Conservation (phyloP, 352 stramenopile species). For the Peronosclerospora sorghi region DNA sequence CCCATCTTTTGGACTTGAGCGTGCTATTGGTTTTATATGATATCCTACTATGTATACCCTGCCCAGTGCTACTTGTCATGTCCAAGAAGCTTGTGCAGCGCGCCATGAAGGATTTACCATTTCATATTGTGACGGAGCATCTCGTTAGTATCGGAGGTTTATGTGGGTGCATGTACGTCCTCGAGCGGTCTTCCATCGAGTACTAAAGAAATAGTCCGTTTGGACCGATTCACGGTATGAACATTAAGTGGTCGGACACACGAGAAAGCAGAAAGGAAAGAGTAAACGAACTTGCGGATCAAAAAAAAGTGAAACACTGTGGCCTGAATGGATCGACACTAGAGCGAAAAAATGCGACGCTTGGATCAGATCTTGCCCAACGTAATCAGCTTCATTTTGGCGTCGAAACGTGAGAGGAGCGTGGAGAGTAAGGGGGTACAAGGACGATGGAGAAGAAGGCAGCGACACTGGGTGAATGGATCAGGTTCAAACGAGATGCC, state of each 20-base stretch:
- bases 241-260: no score
- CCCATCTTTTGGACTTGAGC: no score
- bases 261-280: no score
- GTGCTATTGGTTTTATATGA: no score
- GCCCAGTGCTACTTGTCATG: constrained; percentile 56
- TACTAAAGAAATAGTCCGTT: no score
- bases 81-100: constrained; percentile 70
- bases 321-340: no score
- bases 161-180: constrained; percentile 45
- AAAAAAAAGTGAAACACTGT: no score
- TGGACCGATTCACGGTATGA: no score
- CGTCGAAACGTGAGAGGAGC: background rate
- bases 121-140: constrained; percentile 32
- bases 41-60: no score
- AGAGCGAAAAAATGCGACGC: constrained; percentile 32
- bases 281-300: no score
- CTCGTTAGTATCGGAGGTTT: constrained; percentile 71
- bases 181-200: no score
- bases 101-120: constrained; percentile 29
- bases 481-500: constrained; percentile 46
- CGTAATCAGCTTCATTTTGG: background rate
- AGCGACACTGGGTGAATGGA: constrained; percentile 26
- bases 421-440: background rate
- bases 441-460: background rate
- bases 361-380: constrained; percentile 43